Percentiles rank a stretch among this genome's conserved stretches.
Evolutionary conservation across 257 asterid genomes (phyloP).

Genomic region (Jacaranda copaia): DNA sequence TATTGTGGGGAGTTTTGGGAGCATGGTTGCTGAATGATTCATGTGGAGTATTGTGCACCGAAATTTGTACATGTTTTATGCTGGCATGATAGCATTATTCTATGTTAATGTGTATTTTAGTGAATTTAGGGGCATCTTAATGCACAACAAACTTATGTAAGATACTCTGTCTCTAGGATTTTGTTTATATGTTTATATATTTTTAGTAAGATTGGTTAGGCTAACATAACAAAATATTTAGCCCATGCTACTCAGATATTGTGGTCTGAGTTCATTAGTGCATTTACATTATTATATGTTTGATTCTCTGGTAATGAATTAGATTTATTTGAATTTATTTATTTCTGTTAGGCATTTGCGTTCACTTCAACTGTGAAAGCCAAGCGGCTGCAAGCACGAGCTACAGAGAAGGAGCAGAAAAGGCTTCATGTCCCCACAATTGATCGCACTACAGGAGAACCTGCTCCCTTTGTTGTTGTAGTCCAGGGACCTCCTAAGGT

Average conservation of each 20-base stretch:
- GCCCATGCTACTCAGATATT: not conserved
- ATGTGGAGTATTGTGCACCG: not conserved
- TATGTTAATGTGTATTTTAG: not conserved
- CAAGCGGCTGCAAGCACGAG: conserved; percentile 73
- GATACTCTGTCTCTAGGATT: not conserved
- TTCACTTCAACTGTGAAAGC: conserved; percentile 83
- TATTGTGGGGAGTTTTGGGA: not conserved
- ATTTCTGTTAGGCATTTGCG: conserved; percentile 77
- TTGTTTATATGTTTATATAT: not conserved
- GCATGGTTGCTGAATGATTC: not conserved
- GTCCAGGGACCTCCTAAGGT: conserved; percentile 99
- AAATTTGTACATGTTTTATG: not conserved
- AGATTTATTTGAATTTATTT: conserved; percentile 25
- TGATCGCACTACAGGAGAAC: conserved; percentile 83
- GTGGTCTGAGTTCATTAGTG: conserved; percentile 3
- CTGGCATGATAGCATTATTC: not conserved
- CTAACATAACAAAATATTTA: not conserved
- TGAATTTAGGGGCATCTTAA: conserved; percentile 8
- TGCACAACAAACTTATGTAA: not conserved
- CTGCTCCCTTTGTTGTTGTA: conserved; percentile 91
- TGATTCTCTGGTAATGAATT: conserved; percentile 5
- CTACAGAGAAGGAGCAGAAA: conserved; percentile 94
- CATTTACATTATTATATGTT: conserved; percentile 14
- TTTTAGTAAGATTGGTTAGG: not conserved
- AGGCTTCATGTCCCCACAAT: conserved; percentile 86